Evolutionary conservation across 2,329 filamentous ascomycete genomes (phyloP), one percentile per base, ranked within the genome.

Genomic region (Sarocladium kiliense): DNA sequence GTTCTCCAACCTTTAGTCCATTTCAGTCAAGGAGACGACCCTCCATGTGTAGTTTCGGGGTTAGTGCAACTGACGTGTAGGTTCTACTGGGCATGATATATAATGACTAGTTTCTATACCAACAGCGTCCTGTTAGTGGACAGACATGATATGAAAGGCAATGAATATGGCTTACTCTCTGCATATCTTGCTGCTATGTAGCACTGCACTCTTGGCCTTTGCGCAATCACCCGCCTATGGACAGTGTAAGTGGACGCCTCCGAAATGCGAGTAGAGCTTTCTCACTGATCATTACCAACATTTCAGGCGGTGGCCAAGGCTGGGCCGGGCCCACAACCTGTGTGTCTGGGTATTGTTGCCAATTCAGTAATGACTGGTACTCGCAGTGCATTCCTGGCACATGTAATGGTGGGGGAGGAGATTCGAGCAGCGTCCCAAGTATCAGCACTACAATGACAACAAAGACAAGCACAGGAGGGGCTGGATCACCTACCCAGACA

Each of bases 291-390:
- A 32, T 10, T n/a, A 50, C 5, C 45, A 16, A 14, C n/a, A 32
- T 19, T 18, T 10, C 50, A 53, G 50, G 50, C 34, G 55, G 55
- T 26, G 55, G 55, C 12, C 32, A 41, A 14, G 47, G 30, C 19
- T 56, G 39, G 32, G 32, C 32, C 16, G 55, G 55, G 9, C 12
- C 47, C n/a, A 56, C 23, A 18, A 53, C 45, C 18, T 56, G 55
- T n/a, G 47, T 42, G 11, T 56, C 55, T 36, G 55, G 55, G 16
- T 53, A 36, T 16, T 53, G 41, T 23, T 56, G 55, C 37, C 19
- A 23, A 19, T 42, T 53, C 25, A 36, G 25, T 21, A 56, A 56
- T 49, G 44, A 53, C 11, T 56, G 36, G 34, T 56, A 56, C 37
- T 44, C 34, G 18, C 47, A 56, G 25, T 56, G 55, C 47, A 10